Base-by-base conservation (phyloP, 768 basidiomycete species). In the Phaeotremella skinneri region DNA sequence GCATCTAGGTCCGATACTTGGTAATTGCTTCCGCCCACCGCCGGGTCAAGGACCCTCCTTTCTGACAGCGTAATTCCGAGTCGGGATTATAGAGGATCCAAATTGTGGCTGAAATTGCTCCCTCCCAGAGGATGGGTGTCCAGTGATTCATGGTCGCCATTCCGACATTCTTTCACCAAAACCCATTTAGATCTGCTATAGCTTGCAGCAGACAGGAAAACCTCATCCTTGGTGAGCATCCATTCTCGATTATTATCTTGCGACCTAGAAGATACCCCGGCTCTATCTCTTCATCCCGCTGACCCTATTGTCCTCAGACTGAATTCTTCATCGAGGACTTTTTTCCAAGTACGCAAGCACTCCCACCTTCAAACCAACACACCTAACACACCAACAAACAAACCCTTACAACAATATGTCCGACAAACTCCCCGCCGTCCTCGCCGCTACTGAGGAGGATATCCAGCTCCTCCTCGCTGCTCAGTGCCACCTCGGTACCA, bases 361-460 rank as follows among this genome's bases (percentile, higher is more conserved):
- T 20, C 63, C 53, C 62, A 52, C 58, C 42, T 57, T 30, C 29
- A 32, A 23, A 32, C 14, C 21, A 51, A 55, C 29, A 41, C n/a
- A n/a, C n/a, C n/a, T n/a, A n/a, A 37, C 49, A 32, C 31, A 17
- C 21, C 41, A 11, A 55, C 55, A 55, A 41, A 20, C 25, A 26
- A 52, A 25, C 34, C 34, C 60, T 25, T 16, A 56, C 61, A 56
- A 30, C 59, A 70, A 53, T 53, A 76, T 75, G 73, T 72, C 74
- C 42, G 72, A 58, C 61, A 96, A 96, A 85, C 84, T 97, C 69
- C 94, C 94, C 72, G 87, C 91, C 73, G 84, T 89, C 69, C 85
- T 99, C 74, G 86, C 86, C 76, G 90, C 92, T 45, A 93, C 91
- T 55, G 93, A 98, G 80, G 93, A 97, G 82, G 94, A 98, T 80